Base-by-base conservation (phyloP, 345 rosid genomes). In the Euphorbia lathyris region DNA sequence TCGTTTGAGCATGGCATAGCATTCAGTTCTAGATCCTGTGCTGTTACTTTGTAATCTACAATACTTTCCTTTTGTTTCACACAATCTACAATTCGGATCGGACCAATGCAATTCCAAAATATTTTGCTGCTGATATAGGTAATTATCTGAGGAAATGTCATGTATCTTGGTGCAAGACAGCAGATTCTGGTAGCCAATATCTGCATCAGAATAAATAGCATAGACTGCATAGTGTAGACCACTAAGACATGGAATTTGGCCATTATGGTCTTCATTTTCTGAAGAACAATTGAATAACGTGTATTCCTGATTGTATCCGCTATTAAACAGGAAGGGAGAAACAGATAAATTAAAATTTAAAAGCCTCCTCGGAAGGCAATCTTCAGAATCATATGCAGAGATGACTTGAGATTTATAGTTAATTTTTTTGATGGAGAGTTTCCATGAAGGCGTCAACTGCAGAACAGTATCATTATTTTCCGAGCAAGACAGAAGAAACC, bases 11-110 rank as follows among this genome's bases (percentile, higher is more conserved):
- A 5, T 40, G 43, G 9, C 43, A 40, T 40, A 40, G 43, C 43
- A 40, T 40, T 40, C 10, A 9, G 43, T 40, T 40, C 6, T 40
- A 40, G 7, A 40, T 9, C 9, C 11, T 40, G 7, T 5, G 43
- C 43, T 40, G 43, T 9, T 62, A 27, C 13, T 29, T 53, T 66
- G 58, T 42, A 8, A 26, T 51, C 52, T 26, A n/a, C 77, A 74
- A 53, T 2, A 45, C 60, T 48, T 27, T 10, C 61, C 42, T 2
- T 3, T 42, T 9, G 13, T 14, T 42, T 67, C 71, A 38, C 71
- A 74, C 25, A 5, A 38, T 19, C 22, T 25, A 55, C 77, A 51
- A 1, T 3, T 26, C 7, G 72, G 77, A 10, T 1, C 2, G 10
- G 43, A 40, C 43, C 43, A 40, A 40, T 8, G 2, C 9, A 40